Evolutionary conservation across 768 basidiomycete genomes (phyloP).

Genomic region (Calocera cornea): DNA sequence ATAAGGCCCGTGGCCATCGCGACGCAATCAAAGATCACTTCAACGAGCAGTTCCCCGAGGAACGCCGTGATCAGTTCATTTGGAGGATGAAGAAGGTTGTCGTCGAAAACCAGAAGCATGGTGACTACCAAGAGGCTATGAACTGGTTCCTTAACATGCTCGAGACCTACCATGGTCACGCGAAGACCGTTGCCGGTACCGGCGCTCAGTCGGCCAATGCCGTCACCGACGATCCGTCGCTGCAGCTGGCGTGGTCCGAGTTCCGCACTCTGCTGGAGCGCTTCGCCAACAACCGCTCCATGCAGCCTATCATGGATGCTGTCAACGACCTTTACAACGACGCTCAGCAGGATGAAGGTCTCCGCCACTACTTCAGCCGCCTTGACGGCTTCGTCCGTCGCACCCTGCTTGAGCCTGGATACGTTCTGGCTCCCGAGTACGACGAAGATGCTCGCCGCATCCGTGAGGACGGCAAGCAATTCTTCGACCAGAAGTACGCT

Average conservation of each 20-base stretch:
- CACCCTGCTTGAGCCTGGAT: constrained; percentile 70
- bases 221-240: constrained; percentile 36
- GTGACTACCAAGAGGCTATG: constrained; percentile 72
- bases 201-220: constrained; percentile 23
- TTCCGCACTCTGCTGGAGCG: constrained; percentile 77
- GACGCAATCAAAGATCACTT: constrained; percentile 55
- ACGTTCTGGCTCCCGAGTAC: constrained; percentile 64
- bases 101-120: constrained; percentile 83
- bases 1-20: constrained; percentile 37
- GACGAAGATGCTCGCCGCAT: constrained; percentile 49
- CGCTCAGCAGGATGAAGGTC: constrained; percentile 55
- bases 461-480: constrained; percentile 54
- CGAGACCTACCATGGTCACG: constrained; percentile 48
- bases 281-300: constrained; percentile 60
- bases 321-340: constrained; percentile 61
- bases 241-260: constrained; percentile 45
- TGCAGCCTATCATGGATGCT: constrained; percentile 57
- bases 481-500: constrained; percentile 65
- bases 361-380: constrained; percentile 56
- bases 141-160: constrained; percentile 53
- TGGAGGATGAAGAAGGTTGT: constrained; percentile 88
- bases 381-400: constrained; percentile 51
- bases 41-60: constrained; percentile 75
- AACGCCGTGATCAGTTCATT: constrained; percentile 83
- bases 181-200: constrained; percentile 28